Percentiles rank a stretch among this genome's conserved stretches.
phyloP scores from a whole-genome alignment of 345 rosid genomes.

The Eucalyptus sideroxylon region DNA sequence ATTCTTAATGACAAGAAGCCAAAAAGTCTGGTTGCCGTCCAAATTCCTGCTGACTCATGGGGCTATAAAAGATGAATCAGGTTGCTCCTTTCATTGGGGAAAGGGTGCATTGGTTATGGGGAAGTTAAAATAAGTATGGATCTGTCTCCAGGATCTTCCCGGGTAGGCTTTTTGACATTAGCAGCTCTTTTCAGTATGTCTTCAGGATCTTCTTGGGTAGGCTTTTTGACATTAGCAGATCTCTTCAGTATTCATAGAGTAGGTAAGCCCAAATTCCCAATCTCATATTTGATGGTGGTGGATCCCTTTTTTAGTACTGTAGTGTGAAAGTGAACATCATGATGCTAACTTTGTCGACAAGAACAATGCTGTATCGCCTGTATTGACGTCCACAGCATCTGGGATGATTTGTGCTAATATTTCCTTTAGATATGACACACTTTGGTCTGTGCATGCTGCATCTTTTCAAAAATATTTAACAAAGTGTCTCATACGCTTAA shows the following conservation, averaged over 20 bases:
- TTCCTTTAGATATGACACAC: not conserved
- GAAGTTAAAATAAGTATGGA: not conserved
- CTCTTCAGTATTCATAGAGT: not conserved
- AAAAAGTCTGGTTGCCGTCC: not conserved
- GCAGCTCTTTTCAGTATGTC: not conserved
- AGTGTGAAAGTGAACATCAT: not conserved
- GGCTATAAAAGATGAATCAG: not conserved
- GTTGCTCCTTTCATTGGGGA: not conserved
- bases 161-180: not conserved
- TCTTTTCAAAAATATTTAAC: not conserved
- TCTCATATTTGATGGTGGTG: not conserved
- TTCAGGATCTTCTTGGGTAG: not conserved
- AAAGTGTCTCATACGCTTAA: not conserved
- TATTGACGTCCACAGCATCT: not conserved
- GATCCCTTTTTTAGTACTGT: not conserved
- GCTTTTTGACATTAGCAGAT: not conserved
- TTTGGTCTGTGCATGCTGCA: not conserved
- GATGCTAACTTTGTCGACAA: not conserved
- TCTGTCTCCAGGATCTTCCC: not conserved
- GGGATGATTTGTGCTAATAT: not conserved
- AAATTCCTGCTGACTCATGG: not conserved
- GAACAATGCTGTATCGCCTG: not conserved
- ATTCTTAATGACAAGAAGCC: not conserved
- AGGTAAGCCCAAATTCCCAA: not conserved
- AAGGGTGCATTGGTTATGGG: not conserved